Conservation (phyloP, 768 basidiomycete species). For the Hemileccinum rubropunctum region DNA sequence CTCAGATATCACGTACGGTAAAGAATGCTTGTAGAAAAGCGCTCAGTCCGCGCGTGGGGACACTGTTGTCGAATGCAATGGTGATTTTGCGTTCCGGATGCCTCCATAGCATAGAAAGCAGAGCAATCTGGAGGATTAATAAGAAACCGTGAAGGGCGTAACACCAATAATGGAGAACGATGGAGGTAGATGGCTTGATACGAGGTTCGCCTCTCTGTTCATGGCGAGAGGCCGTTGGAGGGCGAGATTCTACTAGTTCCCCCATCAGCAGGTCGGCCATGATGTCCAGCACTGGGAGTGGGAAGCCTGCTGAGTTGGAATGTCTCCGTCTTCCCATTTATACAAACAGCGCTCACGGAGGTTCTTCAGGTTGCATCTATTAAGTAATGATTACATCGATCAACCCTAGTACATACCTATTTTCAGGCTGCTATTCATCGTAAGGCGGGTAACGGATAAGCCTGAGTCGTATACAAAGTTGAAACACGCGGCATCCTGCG, state of each 20-base stretch:
- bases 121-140: neutral
- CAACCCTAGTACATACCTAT: too few species aligned
- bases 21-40: neutral
- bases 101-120: neutral
- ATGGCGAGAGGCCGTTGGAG: neutral
- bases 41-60: neutral
- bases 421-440: too few species aligned
- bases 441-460: too few species aligned
- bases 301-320: too few species aligned
- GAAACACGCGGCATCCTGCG: too few species aligned
- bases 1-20: neutral
- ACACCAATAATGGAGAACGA: neutral
- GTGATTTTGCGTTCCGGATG: neutral
- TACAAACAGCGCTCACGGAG: too few species aligned
- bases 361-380: too few species aligned
- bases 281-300: too few species aligned
- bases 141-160: neutral
- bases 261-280: too few species aligned
- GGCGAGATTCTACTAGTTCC: neutral
- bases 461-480: too few species aligned
- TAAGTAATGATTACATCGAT: too few species aligned
- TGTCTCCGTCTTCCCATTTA: too few species aligned
- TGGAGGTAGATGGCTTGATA: neutral
- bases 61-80: neutral
- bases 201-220: neutral